Percentiles rank a stretch among this genome's conserved stretches.
Evolutionary conservation across 2,329 filamentous ascomycete species (phyloP).

Genomic region (Arthrobotrys sinensis): DNA sequence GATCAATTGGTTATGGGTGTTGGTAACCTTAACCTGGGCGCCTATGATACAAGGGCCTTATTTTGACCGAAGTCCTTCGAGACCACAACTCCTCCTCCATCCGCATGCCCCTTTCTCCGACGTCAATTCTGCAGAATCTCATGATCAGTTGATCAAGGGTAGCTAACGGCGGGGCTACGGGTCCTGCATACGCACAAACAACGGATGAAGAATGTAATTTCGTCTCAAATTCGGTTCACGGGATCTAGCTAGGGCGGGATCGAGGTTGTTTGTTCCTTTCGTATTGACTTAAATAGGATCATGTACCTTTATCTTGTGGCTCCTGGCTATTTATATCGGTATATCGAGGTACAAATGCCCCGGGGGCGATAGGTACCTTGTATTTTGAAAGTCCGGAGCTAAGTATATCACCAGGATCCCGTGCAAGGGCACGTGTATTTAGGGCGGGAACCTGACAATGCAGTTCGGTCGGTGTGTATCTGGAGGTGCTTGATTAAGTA

Average conservation of each 20-base stretch:
- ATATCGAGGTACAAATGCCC: not conserved
- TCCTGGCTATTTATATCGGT: not conserved
- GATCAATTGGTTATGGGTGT: slow-evolving; percentile 11
- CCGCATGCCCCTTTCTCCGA: not conserved
- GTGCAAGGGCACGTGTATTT: not conserved
- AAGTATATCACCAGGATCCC: not conserved
- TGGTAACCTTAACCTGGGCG: slow-evolving; percentile 6
- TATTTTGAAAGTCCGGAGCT: not conserved
- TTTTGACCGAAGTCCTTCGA: not conserved
- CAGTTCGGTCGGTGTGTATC: too few relatives aligned
- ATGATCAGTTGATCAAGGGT: slow-evolving; percentile 9
- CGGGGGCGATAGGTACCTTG: not conserved
- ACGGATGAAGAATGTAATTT: slow-evolving; percentile 43
- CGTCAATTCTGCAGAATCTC: slow-evolving; percentile 1
- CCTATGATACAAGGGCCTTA: slow-evolving; percentile 7
- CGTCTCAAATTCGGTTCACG: slow-evolving; percentile 32
- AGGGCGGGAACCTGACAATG: too few relatives aligned
- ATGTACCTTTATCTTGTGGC: not conserved
- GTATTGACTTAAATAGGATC: slow-evolving; percentile 9
- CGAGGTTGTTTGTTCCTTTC: not conserved
- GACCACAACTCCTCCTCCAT: not conserved
- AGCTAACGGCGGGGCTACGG: slow-evolving; percentile 3
- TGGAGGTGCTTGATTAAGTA: too few relatives aligned
- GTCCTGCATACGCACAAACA: slow-evolving; percentile 36
- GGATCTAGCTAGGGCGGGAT: not conserved